Base-by-base conservation (phyloP, 2,329 filamentous ascomycete genomes). In the Neoarthrinium moseri region DNA sequence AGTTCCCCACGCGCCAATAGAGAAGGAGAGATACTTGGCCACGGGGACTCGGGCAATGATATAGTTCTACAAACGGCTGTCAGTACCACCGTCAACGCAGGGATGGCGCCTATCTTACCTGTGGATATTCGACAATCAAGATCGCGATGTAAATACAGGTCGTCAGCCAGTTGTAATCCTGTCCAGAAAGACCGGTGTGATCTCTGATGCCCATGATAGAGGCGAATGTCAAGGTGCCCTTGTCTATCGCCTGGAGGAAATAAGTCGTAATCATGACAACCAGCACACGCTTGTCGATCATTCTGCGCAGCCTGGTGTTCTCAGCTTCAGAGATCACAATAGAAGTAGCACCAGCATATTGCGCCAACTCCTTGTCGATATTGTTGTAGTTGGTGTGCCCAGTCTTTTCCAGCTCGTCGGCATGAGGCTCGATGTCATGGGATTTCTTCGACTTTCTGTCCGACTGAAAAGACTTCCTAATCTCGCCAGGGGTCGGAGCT, bases 101-200 rank as follows among this genome's bases (percentile, higher is more conserved):
- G n/a, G n/a, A n/a, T n/a, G n/a, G n/a, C n/a, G 12, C 12, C 13
- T 23, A 6, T 45, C 57, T 46, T 24, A 63, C 61, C 61, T 84
- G 85, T 0, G 86, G 86, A 57, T 87, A 89, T 62, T 89, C 86
- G 52, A 87, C 84, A 37, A 84, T 65, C 8, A 89, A 69, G 17
- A 88, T 81, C 42, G 80, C 83, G 50, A 89, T 82, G 68, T 89
- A 89, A 52, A 89, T 86, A 71, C 82, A 87, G 11, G 84, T 87
- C 0, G 82, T 86, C 42, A 90, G 70, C 86, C 86, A 89, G 21
- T 75, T 79, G 60, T 83, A 90, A 67, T 88, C 61, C 15, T 62
- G 52, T 24, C 68, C 74, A 30, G 68, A 55, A 4, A 84, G 63
- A n/a, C 69, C 51, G 0, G 74, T 71, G 52, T 84, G 77, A 5